These are phyloP conservation scores for Vitis amurensis DNA, from an alignment of 164 flowering plant species.

Conservation along the genomic window DNA sequence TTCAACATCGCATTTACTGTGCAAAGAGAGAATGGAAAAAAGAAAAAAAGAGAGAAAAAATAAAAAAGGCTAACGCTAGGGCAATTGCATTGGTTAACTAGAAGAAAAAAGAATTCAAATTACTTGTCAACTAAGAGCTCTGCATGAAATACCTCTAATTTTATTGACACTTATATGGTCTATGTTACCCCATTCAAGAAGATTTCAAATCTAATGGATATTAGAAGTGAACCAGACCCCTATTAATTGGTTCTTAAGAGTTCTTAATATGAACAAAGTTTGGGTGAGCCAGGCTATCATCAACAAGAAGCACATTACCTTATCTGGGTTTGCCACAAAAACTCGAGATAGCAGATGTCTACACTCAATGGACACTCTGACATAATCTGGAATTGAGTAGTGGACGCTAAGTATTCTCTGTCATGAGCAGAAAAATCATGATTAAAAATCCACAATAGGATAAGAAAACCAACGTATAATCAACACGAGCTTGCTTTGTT, in stretches of 20 bases:
- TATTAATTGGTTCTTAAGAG: neutral
- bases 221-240: neutral
- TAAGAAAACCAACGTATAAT: neutral
- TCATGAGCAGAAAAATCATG: constrained; percentile 7
- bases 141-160: no score
- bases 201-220: neutral
- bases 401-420: constrained; percentile 81
- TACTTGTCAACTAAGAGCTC: no score
- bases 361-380: constrained; percentile 71
- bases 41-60: neutral
- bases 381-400: constrained; percentile 74
- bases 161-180: no score
- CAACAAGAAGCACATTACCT: constrained; percentile 36
- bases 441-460: neutral
- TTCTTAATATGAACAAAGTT: neutral
- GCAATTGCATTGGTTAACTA: neutral
- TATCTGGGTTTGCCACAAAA: constrained; percentile 73
- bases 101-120: neutral
- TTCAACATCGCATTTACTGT: neutral
- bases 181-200: no score
- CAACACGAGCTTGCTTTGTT: neutral
- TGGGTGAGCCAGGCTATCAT: neutral
- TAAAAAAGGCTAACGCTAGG: neutral
- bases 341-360: constrained; percentile 68
- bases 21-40: neutral